Base-by-base conservation (phyloP, 805 yeast species). In the Candida stauntonica region DNA sequence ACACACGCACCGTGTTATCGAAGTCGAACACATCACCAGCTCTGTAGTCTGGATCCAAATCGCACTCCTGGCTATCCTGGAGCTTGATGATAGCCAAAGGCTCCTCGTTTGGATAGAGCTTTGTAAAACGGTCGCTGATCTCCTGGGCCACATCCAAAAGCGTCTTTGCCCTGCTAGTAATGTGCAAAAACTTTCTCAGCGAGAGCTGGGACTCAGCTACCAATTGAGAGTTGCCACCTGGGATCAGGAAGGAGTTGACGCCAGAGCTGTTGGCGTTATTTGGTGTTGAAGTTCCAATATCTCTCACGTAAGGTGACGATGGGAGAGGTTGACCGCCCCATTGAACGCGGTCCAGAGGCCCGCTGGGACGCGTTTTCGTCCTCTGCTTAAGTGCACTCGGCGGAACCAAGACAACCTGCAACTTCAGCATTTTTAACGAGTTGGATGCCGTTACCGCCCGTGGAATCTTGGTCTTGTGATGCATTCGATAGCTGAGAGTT, bases 11-110 rank as follows among this genome's bases (percentile, higher is more conserved):
- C 5, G 68, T 59, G 41, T 68, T 72, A 41, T 64, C 68, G 12
- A 61, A 58, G 36, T 68, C 75, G 51, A 86, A 83, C 5, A 84
- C 79, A 49, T 83, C 86, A 8, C 70, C 71, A 0, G 79, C 81
- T 3, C 59, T 44, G 46, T 79, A 85, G 43, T 84, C 95, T 0
- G 89, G 89, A 57, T 86, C 95, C 40, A 86, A 62, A 54, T 86
- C 95, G 48, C 89, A 83, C 40, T 71, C 72, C 42, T 76, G 72
- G 29, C 58, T 59, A 57, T 85, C 91, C 53, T 85, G 94, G 5
- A 86, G 60, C 35, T 74, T 72, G n/a, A 70, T 61, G 29, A 86
- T 73, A 5, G 67, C 66, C 15, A 84, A 56, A 1, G 71, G 70
- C 5, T 70, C 75, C 34, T 73, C 79, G 17, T 68, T 68, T 0